phyloP scores from a whole-genome alignment of 371 early-diverging fungal genomes.

The Mycotypha africana region DNA sequence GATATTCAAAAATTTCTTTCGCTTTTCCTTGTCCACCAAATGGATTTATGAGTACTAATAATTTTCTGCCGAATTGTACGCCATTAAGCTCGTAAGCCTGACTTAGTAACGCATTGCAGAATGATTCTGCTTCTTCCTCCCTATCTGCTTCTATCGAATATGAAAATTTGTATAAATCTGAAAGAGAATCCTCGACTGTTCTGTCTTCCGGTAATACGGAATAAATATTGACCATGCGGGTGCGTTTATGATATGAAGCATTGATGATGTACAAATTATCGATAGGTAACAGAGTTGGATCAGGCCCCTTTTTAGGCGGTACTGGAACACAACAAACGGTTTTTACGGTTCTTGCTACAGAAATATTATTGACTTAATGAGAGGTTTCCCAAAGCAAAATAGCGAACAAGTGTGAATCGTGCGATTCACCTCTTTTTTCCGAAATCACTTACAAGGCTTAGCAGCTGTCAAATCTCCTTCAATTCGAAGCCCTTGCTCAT shows the following conservation, averaged over 20 bases:
- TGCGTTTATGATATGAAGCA: conserved; percentile 15
- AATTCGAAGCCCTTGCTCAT: conserved; percentile 41
- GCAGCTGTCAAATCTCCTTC: conserved; percentile 36
- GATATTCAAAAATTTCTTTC: conserved; percentile 45
- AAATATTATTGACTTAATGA: too few relatives aligned
- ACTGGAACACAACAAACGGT: conserved; percentile 22
- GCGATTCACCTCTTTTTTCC: too few relatives aligned
- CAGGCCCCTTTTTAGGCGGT: conserved; percentile 17
- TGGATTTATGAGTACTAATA: conserved; percentile 69
- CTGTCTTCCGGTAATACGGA: conserved; percentile 35
- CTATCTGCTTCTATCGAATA: conserved; percentile 21
- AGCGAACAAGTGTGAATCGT: too few relatives aligned
- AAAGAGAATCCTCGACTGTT: conserved; percentile 21
- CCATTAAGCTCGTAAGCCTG: conserved; percentile 32
- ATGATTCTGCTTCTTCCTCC: conserved; percentile 19
- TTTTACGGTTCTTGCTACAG: conserved; percentile 7
- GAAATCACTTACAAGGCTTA: conserved; percentile 24
- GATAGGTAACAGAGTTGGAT: conserved; percentile 37
- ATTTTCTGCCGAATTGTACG: conserved; percentile 27
- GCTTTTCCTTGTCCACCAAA: conserved; percentile 72
- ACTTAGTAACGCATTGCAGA: conserved; percentile 20
- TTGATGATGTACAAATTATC: conserved; percentile 26
- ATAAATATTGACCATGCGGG: conserved; percentile 25
- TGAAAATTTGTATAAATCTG: conserved; percentile 29
- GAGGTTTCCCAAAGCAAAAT: too few relatives aligned